Percentiles rank a stretch among this genome's conserved stretches.
These are phyloP conservation scores for Hyphochytrium catenoides DNA, from an alignment of 352 stramenopile genomes.

Conservation along the genomic window DNA sequence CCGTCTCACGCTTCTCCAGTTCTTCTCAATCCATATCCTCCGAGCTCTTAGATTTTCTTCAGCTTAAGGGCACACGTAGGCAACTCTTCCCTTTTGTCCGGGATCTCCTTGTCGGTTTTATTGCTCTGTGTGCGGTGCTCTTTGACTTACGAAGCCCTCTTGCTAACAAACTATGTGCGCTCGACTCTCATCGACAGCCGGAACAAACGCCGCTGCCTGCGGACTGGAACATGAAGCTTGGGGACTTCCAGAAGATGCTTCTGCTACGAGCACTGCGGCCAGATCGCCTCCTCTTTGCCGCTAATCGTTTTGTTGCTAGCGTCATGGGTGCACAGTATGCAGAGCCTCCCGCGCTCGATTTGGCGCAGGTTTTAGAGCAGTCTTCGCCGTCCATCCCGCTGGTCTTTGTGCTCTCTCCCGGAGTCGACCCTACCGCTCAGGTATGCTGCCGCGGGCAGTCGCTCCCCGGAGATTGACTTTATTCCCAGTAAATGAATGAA, in stretches of 20 bases:
- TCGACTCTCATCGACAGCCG: too few relatives aligned
- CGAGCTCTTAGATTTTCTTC: too few relatives aligned
- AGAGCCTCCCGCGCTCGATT: slow-evolving; percentile 27
- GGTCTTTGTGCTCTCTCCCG: slow-evolving; percentile 38
- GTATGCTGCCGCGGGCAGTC: slow-evolving; percentile 11
- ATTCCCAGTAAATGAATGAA: too few relatives aligned
- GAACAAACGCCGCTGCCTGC: slow-evolving; percentile 22
- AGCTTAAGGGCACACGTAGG: too few relatives aligned
- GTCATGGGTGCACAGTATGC: slow-evolving; percentile 26
- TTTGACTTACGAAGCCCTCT: too few relatives aligned
- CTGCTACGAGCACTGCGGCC: slow-evolving; percentile 22
- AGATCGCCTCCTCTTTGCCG: slow-evolving; percentile 27
- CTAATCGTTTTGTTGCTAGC: slow-evolving; percentile 18
- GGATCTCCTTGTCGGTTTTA: too few relatives aligned
- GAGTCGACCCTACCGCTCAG: slow-evolving; percentile 30
- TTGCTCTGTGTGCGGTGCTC: too few relatives aligned
- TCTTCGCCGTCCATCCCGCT: slow-evolving; percentile 17
- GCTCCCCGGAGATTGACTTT: too few relatives aligned
- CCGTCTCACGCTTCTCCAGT: too few relatives aligned
- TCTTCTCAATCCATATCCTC: too few relatives aligned
- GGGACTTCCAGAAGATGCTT: slow-evolving; percentile 25
- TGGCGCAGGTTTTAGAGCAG: slow-evolving; percentile 14
- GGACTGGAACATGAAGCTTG: slow-evolving; percentile 26
- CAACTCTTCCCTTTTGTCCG: too few relatives aligned
- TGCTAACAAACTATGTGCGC: too few relatives aligned